A percentile compares a stretch with the other conserved stretches of the same genome.
These are phyloP conservation scores for Zalaria obscura DNA, from an alignment of 2,329 filamentous ascomycete genomes.

Conservation along the genomic window DNA sequence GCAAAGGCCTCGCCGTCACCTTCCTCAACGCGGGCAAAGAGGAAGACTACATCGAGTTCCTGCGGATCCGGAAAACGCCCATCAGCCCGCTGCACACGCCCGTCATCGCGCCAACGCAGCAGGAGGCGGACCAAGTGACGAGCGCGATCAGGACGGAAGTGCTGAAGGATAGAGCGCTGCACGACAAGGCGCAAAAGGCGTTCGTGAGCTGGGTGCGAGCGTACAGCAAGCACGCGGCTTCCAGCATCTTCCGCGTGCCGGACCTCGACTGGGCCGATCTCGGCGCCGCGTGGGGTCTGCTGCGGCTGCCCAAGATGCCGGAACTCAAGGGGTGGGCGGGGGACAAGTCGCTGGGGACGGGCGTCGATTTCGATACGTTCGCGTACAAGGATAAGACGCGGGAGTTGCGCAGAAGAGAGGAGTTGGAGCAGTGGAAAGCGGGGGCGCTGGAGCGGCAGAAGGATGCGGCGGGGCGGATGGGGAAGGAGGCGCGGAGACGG, in stretches of 20 bases:
- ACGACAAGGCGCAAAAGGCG: conserved; percentile 79
- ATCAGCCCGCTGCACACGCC: conserved; percentile 47
- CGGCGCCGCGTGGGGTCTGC: conserved; percentile 70
- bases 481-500: conserved; percentile 15
- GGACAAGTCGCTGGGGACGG: conserved; percentile 24
- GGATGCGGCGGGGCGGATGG: conserved; percentile 14
- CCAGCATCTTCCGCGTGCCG: conserved; percentile 71
- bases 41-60: conserved; percentile 78
- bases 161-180: conserved; percentile 48
- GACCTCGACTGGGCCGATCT: conserved; percentile 79
- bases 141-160: conserved; percentile 48
- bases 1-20: conserved; percentile 68
- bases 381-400: conserved; percentile 30
- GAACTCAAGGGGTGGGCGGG: conserved; percentile 42
- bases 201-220: conserved; percentile 90
- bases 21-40: conserved; percentile 76
- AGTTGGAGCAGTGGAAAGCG: conserved; percentile 14
- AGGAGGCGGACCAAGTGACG: conserved; percentile 45
- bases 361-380: conserved; percentile 22
- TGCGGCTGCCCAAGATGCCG: conserved; percentile 86
- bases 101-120: conserved; percentile 34
- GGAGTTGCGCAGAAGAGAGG: conserved; percentile 26
- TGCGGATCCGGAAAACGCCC: conserved; percentile 77
- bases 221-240: conserved; percentile 82
- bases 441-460: conserved; percentile 10